Evolutionary conservation across 2,329 filamentous ascomycete genomes (phyloP).

Genomic region (Xylaria sp.): DNA sequence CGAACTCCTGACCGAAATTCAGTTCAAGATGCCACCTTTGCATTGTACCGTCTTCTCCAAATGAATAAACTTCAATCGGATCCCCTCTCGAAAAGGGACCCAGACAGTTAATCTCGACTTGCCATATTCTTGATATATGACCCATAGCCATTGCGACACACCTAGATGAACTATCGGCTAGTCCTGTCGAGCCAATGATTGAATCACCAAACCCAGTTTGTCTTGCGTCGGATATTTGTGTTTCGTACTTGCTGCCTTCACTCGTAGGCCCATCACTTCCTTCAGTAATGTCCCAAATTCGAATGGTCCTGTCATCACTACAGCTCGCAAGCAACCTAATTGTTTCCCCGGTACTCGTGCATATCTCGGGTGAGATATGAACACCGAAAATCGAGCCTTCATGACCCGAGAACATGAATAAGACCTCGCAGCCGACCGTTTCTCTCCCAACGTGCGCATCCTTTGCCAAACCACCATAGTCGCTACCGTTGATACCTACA

Average conservation of each 20-base stretch:
- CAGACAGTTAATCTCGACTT: constrained; percentile 70
- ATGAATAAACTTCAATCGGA: constrained; percentile 72
- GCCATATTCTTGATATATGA: constrained; percentile 91
- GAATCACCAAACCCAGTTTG: constrained; percentile 73
- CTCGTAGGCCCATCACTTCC: constrained; percentile 50
- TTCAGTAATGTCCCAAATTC: constrained; percentile 85
- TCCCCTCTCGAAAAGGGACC: constrained; percentile 36
- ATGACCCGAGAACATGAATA: constrained; percentile 73
- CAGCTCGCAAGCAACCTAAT: constrained; percentile 84
- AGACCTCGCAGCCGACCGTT: constrained; percentile 53
- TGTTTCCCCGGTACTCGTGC: constrained; percentile 51
- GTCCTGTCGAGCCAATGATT: constrained; percentile 43
- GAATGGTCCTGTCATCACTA: constrained; percentile 91
- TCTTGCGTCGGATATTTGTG: constrained; percentile 53
- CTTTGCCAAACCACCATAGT: constrained; percentile 12
- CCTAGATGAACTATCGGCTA: constrained; percentile 50
- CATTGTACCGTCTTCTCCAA: constrained; percentile 84
- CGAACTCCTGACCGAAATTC: not conserved
- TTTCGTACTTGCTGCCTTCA: constrained; percentile 47
- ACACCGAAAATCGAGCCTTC: constrained; percentile 96
- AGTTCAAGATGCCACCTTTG: constrained; percentile 75
- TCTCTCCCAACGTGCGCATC: constrained; percentile 7
- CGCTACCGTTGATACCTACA: not conserved
- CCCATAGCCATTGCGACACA: constrained; percentile 82
- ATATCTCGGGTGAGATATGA: constrained; percentile 72